Evolutionary conservation across 2,329 filamentous ascomycete genomes (phyloP), one percentile per base, ranked within the genome.

Genomic region (Venturia effusa): DNA sequence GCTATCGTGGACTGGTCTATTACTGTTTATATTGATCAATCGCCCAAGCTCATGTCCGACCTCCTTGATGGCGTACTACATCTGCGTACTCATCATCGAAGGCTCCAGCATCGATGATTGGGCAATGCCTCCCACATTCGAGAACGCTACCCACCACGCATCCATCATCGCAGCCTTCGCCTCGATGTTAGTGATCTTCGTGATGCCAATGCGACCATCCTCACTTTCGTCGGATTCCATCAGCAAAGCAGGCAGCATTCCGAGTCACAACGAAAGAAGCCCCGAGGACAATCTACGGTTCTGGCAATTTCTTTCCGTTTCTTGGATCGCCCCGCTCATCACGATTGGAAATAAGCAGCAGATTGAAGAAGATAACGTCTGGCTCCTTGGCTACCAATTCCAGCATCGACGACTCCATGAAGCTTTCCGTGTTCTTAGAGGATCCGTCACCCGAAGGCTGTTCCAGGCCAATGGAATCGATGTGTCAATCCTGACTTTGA

Each of bases 261-360:
- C 89, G 1, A 86, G 81, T 0, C 79, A 76, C 3, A 74, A 79
- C 2, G 76, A 89, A 22, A 86, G 90, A 34, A 86, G 82, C 59
- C 87, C 92, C 0, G 92, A 96, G 72, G 92, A 96, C 69, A 85
- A 88, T 67, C 73, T 96, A 32, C 88, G 83, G 0, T 78, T 92
- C 0, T 92, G 90, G 83, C 88, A 92, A 68, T 96, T 90, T 76
- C 88, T 93, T 83, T 87, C 84, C 4, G 88, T 96, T 32, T 89
- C 84, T 0, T 96, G 92, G 92, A 87, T 96, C 76, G 79, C 79
- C 0, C 88, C 91, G 0, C 75, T 96, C 5, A 90, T 95, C 17
- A 77, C 78, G 1, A 74, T 85, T 27, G 90, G 88, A 1, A 82
- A 79, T 48, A 77, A 79, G 37, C 80, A 85, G 51, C 87, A 91